Evolutionary conservation across 2,329 filamentous ascomycete genomes (phyloP), one percentile per base, ranked within the genome.

Genomic region (Monilinia fructicola): DNA sequence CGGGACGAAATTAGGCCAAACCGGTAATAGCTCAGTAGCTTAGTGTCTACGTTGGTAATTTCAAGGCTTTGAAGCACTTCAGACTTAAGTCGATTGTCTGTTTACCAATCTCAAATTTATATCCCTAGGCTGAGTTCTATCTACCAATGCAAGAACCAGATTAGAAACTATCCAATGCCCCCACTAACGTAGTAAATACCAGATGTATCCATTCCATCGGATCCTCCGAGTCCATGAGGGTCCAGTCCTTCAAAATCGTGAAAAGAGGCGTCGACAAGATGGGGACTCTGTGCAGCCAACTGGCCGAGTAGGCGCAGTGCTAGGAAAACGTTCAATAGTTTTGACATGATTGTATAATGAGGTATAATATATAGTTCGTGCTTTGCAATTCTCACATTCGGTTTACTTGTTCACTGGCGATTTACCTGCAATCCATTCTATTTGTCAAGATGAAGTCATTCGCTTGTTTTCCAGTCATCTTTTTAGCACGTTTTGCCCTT

Each of bases 361-460:
- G 42, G 7, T 23, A 16, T 26, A 35, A 48, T 59, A 31, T 44
- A 59, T 48, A 31, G 40, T 35, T 48, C 26, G 18, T 4, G 16
- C 18, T 11, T 44, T 48, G 23, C 56, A 31, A 26, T n/a, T 31
- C 5, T 7, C 4, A 31, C 12, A 1, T n/a, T 35, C 5, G 14
- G 2, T 42, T 16, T 31, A 31, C 52, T 21, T 48, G 23, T 28
- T 59, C 31, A 31, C 18, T 48, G 4, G 23, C 56, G 16, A 35
- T 16, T 7, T 59, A 44, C 18, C 38, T 59, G n/a, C 26, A 59
- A 18, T 59, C 56, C 12, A 46, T 59, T 21, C 7, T 10, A 59
- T 2, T 31, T 23, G 40, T 48, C 40, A 59, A 59, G 42, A 46
- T 59, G 56, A 59, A 46, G 56, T 48, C 42, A 28, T 48, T 59